A percentile compares a stretch with the other conserved stretches of the same genome.
phyloP scores from a whole-genome alignment of 768 basidiomycete species.

The Thelephora ganbajun region DNA sequence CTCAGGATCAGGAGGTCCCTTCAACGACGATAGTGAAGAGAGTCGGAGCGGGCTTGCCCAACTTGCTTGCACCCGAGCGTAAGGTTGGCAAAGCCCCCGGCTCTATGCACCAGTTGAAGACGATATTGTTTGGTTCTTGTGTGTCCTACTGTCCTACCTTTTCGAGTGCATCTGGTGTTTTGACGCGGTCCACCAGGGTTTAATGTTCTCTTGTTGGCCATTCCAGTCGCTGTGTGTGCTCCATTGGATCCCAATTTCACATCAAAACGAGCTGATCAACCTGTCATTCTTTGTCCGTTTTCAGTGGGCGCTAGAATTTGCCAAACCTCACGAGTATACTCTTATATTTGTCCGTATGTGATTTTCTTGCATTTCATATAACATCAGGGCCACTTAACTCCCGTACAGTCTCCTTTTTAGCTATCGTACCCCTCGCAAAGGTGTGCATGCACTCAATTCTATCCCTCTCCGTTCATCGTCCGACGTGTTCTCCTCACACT shows the following conservation, averaged over 20 bases:
- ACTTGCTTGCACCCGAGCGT: constrained; percentile 6
- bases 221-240: constrained; percentile 48
- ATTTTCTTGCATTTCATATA: not conserved
- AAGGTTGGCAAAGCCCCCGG: constrained; percentile 31
- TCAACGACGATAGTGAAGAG: not conserved
- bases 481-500: no score
- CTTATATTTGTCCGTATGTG: constrained; percentile 62
- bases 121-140: constrained; percentile 50
- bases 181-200: constrained; percentile 30
- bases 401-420: constrained; percentile 54
- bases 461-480: not conserved
- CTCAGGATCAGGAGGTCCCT: not conserved
- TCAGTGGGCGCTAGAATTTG: constrained; percentile 66
- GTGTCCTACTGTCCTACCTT: constrained; percentile 7
- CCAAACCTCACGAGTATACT: constrained; percentile 33
- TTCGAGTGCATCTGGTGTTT: not conserved
- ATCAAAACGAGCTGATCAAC: not conserved
- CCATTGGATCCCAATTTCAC: not conserved
- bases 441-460: constrained; percentile 18
- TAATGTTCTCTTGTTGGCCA: constrained; percentile 58
- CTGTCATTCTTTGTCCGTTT: constrained; percentile 1
- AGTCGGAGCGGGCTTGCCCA: not conserved
- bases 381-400: not conserved
- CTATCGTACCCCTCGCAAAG: constrained; percentile 79
- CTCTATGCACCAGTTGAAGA: constrained; percentile 29